Conservation (phyloP, 2,329 filamentous ascomycete species). For the Aspergillus fumigatiaffinis region DNA sequence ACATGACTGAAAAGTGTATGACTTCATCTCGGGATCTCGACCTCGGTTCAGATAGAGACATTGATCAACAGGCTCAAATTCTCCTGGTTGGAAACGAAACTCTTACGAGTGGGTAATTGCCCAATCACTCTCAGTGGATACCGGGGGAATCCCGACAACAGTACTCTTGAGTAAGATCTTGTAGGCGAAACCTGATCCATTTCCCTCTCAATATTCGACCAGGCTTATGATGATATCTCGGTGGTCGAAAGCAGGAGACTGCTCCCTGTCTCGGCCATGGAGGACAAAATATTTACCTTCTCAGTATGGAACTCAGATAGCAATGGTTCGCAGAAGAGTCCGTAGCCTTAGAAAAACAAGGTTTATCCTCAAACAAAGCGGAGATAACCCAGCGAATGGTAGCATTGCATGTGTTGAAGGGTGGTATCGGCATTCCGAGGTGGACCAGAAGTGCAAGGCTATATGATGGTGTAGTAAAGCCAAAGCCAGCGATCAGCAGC, state of each 20-base stretch:
- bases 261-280: background rate
- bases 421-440: background rate
- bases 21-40: background rate
- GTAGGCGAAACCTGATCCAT: background rate
- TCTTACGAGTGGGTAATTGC: no score
- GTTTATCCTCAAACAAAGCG: background rate
- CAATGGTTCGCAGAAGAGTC: no score
- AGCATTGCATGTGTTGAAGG: background rate
- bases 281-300: no score
- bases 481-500: background rate
- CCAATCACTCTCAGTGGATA: background rate
- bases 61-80: background rate
- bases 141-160: background rate
- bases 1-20: background rate
- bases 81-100: background rate
- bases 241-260: background rate
- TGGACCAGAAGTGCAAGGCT: no score
- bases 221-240: background rate
- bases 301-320: no score
- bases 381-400: background rate
- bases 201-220: background rate
- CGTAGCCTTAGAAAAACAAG: background rate
- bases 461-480: background rate
- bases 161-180: background rate
- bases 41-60: background rate